Base-by-base conservation (phyloP, 2,329 filamentous ascomycete species). In the Exophiala spinifera region DNA sequence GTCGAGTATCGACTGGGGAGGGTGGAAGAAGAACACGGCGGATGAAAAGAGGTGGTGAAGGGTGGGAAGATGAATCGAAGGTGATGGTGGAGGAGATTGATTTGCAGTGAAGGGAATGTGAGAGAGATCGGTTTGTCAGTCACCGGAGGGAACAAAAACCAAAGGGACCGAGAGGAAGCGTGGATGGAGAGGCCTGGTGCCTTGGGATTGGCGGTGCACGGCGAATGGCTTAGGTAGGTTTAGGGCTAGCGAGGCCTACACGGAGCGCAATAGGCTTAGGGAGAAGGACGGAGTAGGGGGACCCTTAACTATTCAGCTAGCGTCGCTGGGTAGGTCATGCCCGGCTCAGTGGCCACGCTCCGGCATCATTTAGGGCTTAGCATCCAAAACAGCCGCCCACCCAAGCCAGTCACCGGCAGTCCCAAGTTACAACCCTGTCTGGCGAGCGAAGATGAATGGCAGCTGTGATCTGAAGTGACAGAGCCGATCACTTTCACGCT, bases 1-100 rank as follows among this genome's bases (percentile, higher is more conserved):
- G 51, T 48, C 51, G 51, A 44, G 51, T 46, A 43, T 55, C 49
- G 56, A 55, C 49, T 33, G 31, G 40, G 21, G 15, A 55, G 55
- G 39, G 33, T 33, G 40, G 21, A 25, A 55, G 54, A 49, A 46
- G 47, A 57, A 57, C 50, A 50, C 49, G 46, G 50, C 23, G 21
- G 34, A 44, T 33, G 44, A 42, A n/a, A 44, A 44, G 21, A 44
- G 42, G 19, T 44, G 28, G 28, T 31, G 28, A n/a, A n/a, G n/a
- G n/a, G 28, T 31, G 28, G 28, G 28, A 31, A 31, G 28, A 10
- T 31, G 28, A 10, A 31, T 6, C 11, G 28, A 25, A 23, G 23
- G 36, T 34, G 45, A 47, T 15, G 20, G 34, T 21, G 23, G 23
- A 25, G 23, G 23, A 25, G 23, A 7, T 4, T 25, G 23, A 25